phyloP scores from a whole-genome alignment of 306 rosid genomes.

The Fragaria ananassa region DNA sequence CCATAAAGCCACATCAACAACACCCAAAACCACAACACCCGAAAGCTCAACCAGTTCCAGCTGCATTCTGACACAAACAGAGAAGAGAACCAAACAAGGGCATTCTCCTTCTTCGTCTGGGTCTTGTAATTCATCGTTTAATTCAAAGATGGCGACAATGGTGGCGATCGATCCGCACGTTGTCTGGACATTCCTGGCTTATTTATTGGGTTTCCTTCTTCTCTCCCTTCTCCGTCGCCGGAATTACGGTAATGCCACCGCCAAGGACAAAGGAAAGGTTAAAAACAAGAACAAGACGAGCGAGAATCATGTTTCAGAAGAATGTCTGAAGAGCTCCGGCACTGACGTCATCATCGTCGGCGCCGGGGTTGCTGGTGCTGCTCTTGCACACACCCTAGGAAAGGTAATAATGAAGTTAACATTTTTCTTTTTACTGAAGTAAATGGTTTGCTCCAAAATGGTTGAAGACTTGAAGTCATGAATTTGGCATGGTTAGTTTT shows the following conservation, averaged over 20 bases:
- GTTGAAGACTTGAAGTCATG: neutral
- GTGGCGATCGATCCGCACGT: constrained; percentile 25
- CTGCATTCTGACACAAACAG: neutral
- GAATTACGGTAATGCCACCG: neutral
- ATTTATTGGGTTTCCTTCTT: constrained; percentile 24
- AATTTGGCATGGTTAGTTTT: neutral
- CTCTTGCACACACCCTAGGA: constrained; percentile 49
- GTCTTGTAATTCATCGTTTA: neutral
- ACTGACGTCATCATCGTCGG: constrained; percentile 36
- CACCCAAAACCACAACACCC: neutral
- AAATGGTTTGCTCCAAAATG: neutral
- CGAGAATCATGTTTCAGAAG: neutral
- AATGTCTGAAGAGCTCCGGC: constrained; percentile 8
- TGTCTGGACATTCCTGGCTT: constrained; percentile 27
- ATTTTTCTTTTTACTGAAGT: neutral
- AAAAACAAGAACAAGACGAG: neutral
- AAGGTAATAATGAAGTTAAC: constrained; percentile 20
- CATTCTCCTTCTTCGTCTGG: constrained; percentile 1
- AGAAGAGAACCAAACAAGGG: neutral
- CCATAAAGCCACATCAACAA: neutral
- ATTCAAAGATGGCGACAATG: constrained; percentile 8
- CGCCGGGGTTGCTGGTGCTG: constrained; percentile 55
- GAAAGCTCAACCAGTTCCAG: neutral
- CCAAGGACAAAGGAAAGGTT: neutral
- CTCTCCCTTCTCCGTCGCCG: constrained; percentile 23